Percentiles rank a stretch among this genome's conserved stretches.
phyloP scores from a whole-genome alignment of 2,329 filamentous ascomycete genomes.

The Cladosporium sp. region DNA sequence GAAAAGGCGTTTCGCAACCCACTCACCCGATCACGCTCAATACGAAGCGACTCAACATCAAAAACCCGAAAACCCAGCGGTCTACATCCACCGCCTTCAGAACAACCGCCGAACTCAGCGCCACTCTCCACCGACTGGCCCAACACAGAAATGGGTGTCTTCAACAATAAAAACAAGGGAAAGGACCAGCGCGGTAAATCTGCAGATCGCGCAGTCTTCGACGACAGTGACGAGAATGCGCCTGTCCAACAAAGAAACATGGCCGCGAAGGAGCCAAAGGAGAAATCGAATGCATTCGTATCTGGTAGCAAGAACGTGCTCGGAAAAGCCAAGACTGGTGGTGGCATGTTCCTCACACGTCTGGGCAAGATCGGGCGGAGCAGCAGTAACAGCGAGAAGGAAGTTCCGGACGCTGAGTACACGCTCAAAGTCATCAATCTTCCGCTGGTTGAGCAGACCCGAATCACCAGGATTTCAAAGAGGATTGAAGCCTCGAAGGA shows the following conservation, averaged over 20 bases:
- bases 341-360: conserved; percentile 22
- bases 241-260: conserved; percentile 14
- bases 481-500: conserved; percentile 81
- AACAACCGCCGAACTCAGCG: conserved; percentile 26
- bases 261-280: conserved; percentile 22
- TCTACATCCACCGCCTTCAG: conserved; percentile 16
- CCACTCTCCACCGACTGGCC: conserved; percentile 25
- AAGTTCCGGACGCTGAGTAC: conserved; percentile 72
- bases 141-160: conserved; percentile 21
- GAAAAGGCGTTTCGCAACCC: conserved; percentile 27
- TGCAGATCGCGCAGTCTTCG: conserved; percentile 26
- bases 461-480: conserved; percentile 87
- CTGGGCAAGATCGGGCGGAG: conserved; percentile 33
- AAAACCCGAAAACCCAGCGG: conserved; percentile 20
- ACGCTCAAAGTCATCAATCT: conserved; percentile 79
- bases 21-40: conserved; percentile 25
- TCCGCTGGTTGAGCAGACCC: conserved; percentile 81
- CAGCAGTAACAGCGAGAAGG: conserved; percentile 64
- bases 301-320: conserved; percentile 27
- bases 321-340: conserved; percentile 22
- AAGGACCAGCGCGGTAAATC: conserved; percentile 30
- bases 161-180: conserved; percentile 21
- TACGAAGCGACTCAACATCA: conserved; percentile 29
- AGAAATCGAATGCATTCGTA: conserved; percentile 23
- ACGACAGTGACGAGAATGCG: conserved; percentile 25